phyloP scores from a whole-genome alignment of 2,329 filamentous ascomycete genomes.

The Pyrenochaeta sp. region DNA sequence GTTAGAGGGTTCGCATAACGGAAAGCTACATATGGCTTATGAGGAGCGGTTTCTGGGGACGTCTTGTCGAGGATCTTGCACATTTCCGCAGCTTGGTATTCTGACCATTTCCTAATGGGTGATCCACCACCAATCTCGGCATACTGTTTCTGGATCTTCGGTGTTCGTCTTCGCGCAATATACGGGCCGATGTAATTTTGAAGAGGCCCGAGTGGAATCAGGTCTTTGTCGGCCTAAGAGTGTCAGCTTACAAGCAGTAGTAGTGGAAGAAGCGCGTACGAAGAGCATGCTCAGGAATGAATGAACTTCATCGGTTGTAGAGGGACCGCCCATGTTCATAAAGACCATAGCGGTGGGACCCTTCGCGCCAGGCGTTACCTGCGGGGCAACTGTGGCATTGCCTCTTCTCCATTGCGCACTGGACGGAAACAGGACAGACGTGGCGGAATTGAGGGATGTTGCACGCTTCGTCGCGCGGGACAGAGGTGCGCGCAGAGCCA shows the following conservation, averaged over 20 bases:
- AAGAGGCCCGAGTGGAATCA: constrained; percentile 92
- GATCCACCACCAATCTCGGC: constrained; percentile 95
- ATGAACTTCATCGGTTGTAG: constrained; percentile 85
- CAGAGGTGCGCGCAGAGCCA: constrained; percentile 48
- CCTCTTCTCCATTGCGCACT: constrained; percentile 47
- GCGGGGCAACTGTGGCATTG: constrained; percentile 66
- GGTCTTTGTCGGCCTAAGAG: constrained; percentile 81
- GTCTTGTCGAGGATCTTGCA: constrained; percentile 94
- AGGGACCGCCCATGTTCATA: constrained; percentile 97
- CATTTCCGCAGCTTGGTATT: constrained; percentile 93
- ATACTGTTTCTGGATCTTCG: constrained; percentile 97
- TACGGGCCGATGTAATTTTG: constrained; percentile 90
- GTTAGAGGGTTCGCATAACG: constrained; percentile 93
- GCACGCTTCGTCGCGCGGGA: constrained; percentile 43
- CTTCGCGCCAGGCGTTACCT: constrained; percentile 72
- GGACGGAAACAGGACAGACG: constrained; percentile 36
- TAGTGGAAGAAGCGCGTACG: constrained; percentile 61
- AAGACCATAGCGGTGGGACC: constrained; percentile 98
- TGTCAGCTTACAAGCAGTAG: constrained; percentile 21
- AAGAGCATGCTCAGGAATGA: constrained; percentile 91
- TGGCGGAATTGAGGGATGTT: constrained; percentile 34
- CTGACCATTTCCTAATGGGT: constrained; percentile 97
- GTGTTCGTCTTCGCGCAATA: constrained; percentile 84
- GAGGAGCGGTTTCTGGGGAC: constrained; percentile 90
- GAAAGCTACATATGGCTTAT: constrained; percentile 97